Conservation (phyloP, 495 filamentous ascomycete genomes). For the Penicillium riverlandense region DNA sequence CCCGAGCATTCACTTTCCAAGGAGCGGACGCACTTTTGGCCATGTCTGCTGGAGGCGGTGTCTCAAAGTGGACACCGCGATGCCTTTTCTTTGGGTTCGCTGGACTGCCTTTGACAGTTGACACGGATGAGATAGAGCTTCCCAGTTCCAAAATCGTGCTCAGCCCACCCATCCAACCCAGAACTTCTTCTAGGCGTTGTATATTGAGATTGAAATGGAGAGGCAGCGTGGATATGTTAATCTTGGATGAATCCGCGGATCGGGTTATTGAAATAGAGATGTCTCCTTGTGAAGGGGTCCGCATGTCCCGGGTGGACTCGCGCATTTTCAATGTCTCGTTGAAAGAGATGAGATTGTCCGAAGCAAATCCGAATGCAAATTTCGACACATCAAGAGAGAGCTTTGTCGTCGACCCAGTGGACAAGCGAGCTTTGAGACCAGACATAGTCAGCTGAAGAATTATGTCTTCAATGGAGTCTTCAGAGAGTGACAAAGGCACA, state of each 20-base stretch:
- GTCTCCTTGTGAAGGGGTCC: slow-evolving; percentile 53
- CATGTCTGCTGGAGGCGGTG: slow-evolving; percentile 11
- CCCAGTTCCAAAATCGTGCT: slow-evolving; percentile 87
- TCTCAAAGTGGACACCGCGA: slow-evolving; percentile 71
- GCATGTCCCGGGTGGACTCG: slow-evolving; percentile 59
- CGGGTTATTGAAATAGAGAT: slow-evolving; percentile 54
- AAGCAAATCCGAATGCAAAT: slow-evolving; percentile 65
- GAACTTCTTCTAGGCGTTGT: slow-evolving; percentile 73
- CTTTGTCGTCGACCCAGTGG: slow-evolving; percentile 12
- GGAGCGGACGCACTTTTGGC: slow-evolving; percentile 21
- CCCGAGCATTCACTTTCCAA: slow-evolving; percentile 64
- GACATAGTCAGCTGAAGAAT: slow-evolving; percentile 24
- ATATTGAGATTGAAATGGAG: slow-evolving; percentile 72
- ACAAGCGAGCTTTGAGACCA: slow-evolving; percentile 21
- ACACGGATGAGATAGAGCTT: slow-evolving; percentile 71
- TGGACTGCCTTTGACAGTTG: slow-evolving; percentile 41
- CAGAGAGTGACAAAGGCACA: slow-evolving; percentile 11
- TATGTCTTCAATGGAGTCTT: slow-evolving; percentile 24
- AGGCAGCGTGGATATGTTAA: slow-evolving; percentile 77
- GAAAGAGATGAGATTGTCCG: slow-evolving; percentile 72
- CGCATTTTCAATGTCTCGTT: slow-evolving; percentile 57
- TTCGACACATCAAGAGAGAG: slow-evolving; percentile 46
- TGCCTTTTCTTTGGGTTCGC: slow-evolving; percentile 22
- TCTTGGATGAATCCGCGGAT: slow-evolving; percentile 40
- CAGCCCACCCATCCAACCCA: slow-evolving; percentile 84